Base-by-base conservation (phyloP, 768 basidiomycete genomes). In the Tricholoma bakamatsutake region DNA sequence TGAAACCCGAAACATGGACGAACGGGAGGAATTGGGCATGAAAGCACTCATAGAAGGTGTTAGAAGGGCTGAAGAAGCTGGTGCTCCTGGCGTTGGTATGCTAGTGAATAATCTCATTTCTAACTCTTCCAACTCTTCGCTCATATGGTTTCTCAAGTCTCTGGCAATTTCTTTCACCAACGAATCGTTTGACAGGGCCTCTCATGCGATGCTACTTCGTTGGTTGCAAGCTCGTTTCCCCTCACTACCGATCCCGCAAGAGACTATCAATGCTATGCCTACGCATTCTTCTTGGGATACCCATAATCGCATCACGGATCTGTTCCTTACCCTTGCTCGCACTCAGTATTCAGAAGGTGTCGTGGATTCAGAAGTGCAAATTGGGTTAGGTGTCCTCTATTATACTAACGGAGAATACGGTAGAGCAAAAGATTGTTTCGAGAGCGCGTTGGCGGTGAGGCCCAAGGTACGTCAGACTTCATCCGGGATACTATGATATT, bases 131-230 rank as follows among this genome's bases (percentile, higher is more conserved):
- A 40, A 13, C 48, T 50, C 50, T 56, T 48, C 34, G 57, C 64
- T 65, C 27, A 66, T 31, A 34, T 18, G 11, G 8, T 50, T 27
- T 33, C 35, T 33, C 17, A 63, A 98, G 95, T 93, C 93, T 5
- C 81, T 98, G 33, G 94, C 96, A 1, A 93, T 98, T 59, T 93
- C 93, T 8, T 98, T 91, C 69, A 96, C 95, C 31, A 99, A 98
- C 64, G 96, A 98, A 71, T 83, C 83, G 0, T 88, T 86, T 62
- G 95, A 98, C 63, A 79, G 88, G 10, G 94, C 86, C 6, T 88
- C 95, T 2, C 84, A 96, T 65, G 74, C 84, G 0, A 90, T 87
- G 76, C 80, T 99, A 13, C 80, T 95, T 49, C 87, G 87, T 31
- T 98, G 93, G 90, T 75, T 98, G 50, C 73, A 74, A 53, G 80